Conservation (phyloP, 2,329 filamentous ascomycete genomes). For the Alternaria panax region DNA sequence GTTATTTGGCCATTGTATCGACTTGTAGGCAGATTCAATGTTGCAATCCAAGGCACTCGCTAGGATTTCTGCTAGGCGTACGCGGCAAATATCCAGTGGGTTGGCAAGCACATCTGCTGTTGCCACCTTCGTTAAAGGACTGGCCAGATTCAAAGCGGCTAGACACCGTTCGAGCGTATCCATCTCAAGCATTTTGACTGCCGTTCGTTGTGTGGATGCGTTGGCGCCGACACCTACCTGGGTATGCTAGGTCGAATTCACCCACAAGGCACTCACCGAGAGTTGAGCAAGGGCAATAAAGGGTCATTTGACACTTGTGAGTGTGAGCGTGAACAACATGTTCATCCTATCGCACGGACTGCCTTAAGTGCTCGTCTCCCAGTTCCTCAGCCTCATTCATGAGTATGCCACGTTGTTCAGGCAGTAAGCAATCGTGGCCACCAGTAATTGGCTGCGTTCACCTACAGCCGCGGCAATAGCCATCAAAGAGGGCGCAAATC, state of each 20-base stretch:
- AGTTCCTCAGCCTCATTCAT: slow-evolving; percentile 8
- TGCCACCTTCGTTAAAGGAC: not conserved
- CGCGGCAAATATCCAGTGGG: slow-evolving; percentile 39
- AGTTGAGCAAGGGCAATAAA: not conserved
- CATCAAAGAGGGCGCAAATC: too few species aligned
- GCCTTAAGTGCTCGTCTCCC: not conserved
- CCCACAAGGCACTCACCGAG: not conserved
- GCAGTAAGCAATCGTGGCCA: slow-evolving; percentile 8
- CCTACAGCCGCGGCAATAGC: too few species aligned
- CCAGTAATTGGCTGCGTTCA: slow-evolving; percentile 16
- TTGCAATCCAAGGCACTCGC: slow-evolving; percentile 22
- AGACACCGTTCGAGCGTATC: slow-evolving; percentile 14
- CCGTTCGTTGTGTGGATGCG: not conserved
- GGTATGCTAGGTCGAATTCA: not conserved
- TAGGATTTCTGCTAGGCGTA: slow-evolving; percentile 32
- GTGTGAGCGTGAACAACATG: not conserved
- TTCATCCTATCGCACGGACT: not conserved
- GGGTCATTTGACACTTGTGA: not conserved
- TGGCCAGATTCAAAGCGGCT: not conserved
- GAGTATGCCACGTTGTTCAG: slow-evolving; percentile 16
- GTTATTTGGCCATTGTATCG: slow-evolving; percentile 42
- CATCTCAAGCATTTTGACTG: slow-evolving; percentile 4
- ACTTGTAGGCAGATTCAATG: slow-evolving; percentile 27
- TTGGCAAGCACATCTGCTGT: slow-evolving; percentile 21
- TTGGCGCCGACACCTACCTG: not conserved